Evolutionary conservation across 179 eudicot species (phyloP).

Genomic region (Actinidia chinensis): DNA sequence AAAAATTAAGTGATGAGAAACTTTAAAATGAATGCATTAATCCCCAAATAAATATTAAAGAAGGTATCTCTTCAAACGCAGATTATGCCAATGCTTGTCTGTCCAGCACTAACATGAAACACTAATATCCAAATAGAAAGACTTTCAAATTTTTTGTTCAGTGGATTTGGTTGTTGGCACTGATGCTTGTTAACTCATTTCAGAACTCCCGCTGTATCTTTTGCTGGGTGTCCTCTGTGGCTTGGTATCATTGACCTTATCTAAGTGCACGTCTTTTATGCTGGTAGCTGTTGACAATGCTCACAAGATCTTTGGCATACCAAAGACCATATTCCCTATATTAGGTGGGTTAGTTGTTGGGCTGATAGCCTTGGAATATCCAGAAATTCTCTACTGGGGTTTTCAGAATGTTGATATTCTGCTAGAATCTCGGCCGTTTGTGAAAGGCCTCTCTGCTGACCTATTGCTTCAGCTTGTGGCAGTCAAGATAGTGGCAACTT

Average conservation of each 20-base stretch:
- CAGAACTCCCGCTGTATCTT: slow-evolving; percentile 97
- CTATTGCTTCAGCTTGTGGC: slow-evolving; percentile 78
- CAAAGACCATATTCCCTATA: slow-evolving; percentile 62
- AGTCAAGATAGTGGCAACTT: slow-evolving; percentile 76
- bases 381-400: slow-evolving; percentile 98
- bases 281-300: slow-evolving; percentile 42
- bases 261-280: slow-evolving; percentile 80
- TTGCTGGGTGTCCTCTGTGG: slow-evolving; percentile 89
- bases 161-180: slow-evolving; percentile 13
- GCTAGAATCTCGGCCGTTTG: slow-evolving; percentile 81
- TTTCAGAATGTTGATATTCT: slow-evolving; percentile 87
- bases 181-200: slow-evolving; percentile 32
- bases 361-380: slow-evolving; percentile 81
- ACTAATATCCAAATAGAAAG: not conserved
- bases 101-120: not conserved
- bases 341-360: slow-evolving; percentile 82
- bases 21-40: not conserved
- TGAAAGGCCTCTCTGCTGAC: slow-evolving; percentile 68
- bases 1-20: not conserved
- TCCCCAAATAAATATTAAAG: not conserved
- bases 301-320: slow-evolving; percentile 48
- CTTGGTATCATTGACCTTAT: slow-evolving; percentile 72
- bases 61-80: slow-evolving; percentile 8
- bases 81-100: not conserved
- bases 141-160: slow-evolving; percentile 12